Evolutionary conservation across 2,329 filamentous ascomycete species (phyloP).

Genomic region (Coleophoma crateriformis): DNA sequence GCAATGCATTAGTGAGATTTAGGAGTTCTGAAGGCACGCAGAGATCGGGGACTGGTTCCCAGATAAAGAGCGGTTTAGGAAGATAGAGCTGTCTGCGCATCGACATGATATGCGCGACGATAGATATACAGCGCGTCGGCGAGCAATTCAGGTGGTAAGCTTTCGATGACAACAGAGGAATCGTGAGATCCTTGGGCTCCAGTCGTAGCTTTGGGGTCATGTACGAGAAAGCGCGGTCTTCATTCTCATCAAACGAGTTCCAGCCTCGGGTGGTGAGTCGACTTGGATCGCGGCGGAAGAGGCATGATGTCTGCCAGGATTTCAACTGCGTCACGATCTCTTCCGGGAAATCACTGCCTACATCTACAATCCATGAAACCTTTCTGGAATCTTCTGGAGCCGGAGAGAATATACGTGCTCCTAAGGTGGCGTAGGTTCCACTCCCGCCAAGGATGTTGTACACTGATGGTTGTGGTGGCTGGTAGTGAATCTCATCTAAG

Average conservation of each 20-base stretch:
- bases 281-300: conserved; percentile 59
- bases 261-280: conserved; percentile 83
- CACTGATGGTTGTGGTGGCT: conserved; percentile 61
- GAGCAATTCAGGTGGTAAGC: conserved; percentile 88
- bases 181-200: conserved; percentile 64
- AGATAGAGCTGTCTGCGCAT: conserved; percentile 40
- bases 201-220: conserved; percentile 80
- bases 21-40: conserved; percentile 67
- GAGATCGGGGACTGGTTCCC: conserved; percentile 91
- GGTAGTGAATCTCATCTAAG: conserved; percentile 86
- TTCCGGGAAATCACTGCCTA: conserved; percentile 78
- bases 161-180: conserved; percentile 61
- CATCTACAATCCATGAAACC: conserved; percentile 88
- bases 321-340: conserved; percentile 58
- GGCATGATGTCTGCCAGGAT: conserved; percentile 69
- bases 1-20: conserved; percentile 58
- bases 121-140: conserved; percentile 67
- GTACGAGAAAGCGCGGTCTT: conserved; percentile 77
- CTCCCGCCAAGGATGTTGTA: conserved; percentile 82
- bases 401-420: conserved; percentile 82
- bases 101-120: conserved; percentile 65
- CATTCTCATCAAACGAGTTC: conserved; percentile 78
- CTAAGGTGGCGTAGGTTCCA: conserved; percentile 79
- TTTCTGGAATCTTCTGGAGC: conserved; percentile 47
- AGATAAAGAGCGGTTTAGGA: conserved; percentile 70